A percentile compares a stretch with the other conserved stretches of the same genome.
phyloP scores from a whole-genome alignment of 352 stramenopile genomes.

The Phytophthora europaea region DNA sequence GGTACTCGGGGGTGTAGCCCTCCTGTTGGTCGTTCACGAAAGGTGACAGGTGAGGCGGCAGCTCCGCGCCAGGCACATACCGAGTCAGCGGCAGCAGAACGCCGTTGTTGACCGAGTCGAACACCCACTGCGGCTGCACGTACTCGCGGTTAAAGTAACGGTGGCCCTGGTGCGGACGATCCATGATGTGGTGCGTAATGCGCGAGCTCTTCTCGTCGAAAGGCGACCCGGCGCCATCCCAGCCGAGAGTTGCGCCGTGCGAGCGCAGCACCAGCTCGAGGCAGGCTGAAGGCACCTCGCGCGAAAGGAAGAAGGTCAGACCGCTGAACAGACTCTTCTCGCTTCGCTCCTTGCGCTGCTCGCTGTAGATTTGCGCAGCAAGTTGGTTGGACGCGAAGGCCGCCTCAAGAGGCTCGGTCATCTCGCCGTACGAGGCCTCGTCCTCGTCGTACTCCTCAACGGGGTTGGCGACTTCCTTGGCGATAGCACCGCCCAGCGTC shows the following conservation, averaged over 20 bases:
- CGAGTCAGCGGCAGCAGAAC: constrained; percentile 94
- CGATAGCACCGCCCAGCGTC: constrained; percentile 60
- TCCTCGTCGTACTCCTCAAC: constrained; percentile 82
- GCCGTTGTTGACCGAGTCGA: constrained; percentile 98
- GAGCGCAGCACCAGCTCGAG: constrained; percentile 97
- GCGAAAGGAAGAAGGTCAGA: constrained; percentile 93
- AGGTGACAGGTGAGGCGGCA: constrained; percentile 94
- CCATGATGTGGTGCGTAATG: constrained; percentile 99
- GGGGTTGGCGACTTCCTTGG: constrained; percentile 45
- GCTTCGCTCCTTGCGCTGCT: constrained; percentile 84
- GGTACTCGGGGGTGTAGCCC: constrained; percentile 98
- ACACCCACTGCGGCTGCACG: constrained; percentile 99
- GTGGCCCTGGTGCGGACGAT: constrained; percentile 93
- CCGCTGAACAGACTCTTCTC: constrained; percentile 86
- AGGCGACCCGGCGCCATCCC: constrained; percentile 95
- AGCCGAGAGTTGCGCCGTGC: constrained; percentile 96
- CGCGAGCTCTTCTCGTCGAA: constrained; percentile 90
- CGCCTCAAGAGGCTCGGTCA: constrained; percentile 93
- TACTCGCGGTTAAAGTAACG: constrained; percentile 96
- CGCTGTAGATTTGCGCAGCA: constrained; percentile 79
- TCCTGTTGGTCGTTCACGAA: constrained; percentile 98
- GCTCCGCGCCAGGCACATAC: constrained; percentile 93
- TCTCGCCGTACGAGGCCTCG: constrained; percentile 71
- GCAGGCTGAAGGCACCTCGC: constrained; percentile 95
- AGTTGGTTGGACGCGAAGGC: constrained; percentile 87